These are phyloP conservation scores for Trichophyton benhamiae DNA, from an alignment of 2,329 filamentous ascomycete species.

Conservation along the genomic window DNA sequence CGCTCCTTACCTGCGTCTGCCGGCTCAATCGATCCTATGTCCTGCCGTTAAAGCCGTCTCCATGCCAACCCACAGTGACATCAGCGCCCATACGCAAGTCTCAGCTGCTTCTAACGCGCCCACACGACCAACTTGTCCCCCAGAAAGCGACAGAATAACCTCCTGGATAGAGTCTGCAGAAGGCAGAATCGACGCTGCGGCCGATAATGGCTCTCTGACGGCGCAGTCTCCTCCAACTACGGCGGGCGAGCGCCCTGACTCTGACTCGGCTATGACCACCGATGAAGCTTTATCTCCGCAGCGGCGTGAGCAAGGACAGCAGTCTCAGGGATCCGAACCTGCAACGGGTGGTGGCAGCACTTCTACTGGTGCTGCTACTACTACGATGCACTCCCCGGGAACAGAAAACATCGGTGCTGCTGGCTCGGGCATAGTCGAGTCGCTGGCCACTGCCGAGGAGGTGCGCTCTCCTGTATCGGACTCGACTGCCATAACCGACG, in stretches of 20 bases:
- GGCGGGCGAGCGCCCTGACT: neutral
- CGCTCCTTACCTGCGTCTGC: neutral
- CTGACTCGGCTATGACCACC: neutral
- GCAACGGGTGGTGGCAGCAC: neutral
- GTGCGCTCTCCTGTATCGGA: neutral
- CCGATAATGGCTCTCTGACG: constrained; percentile 14
- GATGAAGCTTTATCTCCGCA: neutral
- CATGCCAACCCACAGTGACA: constrained; percentile 41
- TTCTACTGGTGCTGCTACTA: neutral
- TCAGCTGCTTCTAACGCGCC: constrained; percentile 33
- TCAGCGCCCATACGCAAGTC: constrained; percentile 28
- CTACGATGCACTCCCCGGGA: neutral
- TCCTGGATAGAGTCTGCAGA: constrained; percentile 25
- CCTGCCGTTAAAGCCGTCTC: constrained; percentile 16
- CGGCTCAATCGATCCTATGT: neutral
- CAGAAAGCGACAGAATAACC: constrained; percentile 30
- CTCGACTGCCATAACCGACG: neutral
- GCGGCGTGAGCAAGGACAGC: too few relatives aligned
- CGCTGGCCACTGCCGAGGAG: neutral
- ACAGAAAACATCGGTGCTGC: neutral
- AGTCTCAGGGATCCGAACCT: neutral
- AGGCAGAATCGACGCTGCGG: constrained; percentile 15
- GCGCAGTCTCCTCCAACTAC: neutral
- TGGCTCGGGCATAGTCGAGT: neutral
- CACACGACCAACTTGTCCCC: constrained; percentile 39